Conservation (phyloP, 352 stramenopile genomes). For the Aphanomyces euteiches region DNA sequence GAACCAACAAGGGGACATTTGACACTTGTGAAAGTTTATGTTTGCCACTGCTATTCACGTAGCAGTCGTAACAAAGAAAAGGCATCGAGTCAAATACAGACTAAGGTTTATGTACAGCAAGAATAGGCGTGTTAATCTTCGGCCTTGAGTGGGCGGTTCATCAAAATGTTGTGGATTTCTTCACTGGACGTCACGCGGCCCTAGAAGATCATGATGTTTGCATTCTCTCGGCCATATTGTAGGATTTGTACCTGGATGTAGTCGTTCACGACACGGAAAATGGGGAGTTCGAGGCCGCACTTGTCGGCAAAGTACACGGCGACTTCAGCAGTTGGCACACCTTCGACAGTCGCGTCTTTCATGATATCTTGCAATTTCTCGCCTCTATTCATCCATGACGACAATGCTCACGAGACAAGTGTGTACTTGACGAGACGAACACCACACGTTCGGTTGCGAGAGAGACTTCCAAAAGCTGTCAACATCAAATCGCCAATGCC, state of each 20-base stretch:
- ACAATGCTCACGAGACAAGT: constrained; percentile 32
- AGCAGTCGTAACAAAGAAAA: too few relatives aligned
- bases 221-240: background rate
- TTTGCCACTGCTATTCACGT: too few relatives aligned
- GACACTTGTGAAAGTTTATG: too few relatives aligned
- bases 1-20: too few relatives aligned
- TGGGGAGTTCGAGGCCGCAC: constrained; percentile 87
- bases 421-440: constrained; percentile 91
- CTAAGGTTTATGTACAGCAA: too few relatives aligned
- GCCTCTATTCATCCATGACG: constrained; percentile 32
- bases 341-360: constrained; percentile 85
- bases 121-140: background rate
- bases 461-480: constrained; percentile 96
- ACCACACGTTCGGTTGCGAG: constrained; percentile 93
- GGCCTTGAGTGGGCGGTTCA: background rate
- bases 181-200: background rate
- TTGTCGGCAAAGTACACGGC: constrained; percentile 88
- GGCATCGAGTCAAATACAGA: too few relatives aligned
- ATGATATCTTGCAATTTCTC: constrained; percentile 92
- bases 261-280: constrained; percentile 82
- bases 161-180: background rate
- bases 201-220: background rate
- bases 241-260: constrained; percentile 62
- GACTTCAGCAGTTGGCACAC: constrained; percentile 94
- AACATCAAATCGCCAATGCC: constrained; percentile 93